Evolutionary conservation across 768 basidiomycete species (phyloP).

Genomic region (Harrya chromipes): DNA sequence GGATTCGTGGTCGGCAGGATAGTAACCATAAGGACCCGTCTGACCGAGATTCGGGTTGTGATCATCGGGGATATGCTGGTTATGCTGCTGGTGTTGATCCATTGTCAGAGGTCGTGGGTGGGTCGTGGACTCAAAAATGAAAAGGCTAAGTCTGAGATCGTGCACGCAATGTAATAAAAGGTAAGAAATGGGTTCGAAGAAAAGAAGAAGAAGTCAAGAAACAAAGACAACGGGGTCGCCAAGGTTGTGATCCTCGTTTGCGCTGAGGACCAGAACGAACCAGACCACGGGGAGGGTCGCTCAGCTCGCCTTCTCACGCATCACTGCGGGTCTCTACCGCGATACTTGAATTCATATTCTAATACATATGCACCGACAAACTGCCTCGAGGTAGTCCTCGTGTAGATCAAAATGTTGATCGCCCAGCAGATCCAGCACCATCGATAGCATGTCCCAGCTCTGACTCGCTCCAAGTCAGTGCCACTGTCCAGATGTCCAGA

Average conservation of each 20-base stretch:
- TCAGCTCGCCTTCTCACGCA: constrained; percentile 18
- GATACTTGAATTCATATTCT: no score
- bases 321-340: no score
- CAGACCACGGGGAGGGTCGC: constrained; percentile 13
- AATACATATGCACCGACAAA: no score
- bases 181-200: constrained; percentile 34
- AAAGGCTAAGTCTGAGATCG: constrained; percentile 33
- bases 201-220: constrained; percentile 34
- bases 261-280: constrained; percentile 13
- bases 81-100: constrained; percentile 41
- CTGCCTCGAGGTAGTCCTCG: constrained; percentile 25
- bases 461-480: no score
- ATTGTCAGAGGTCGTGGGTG: constrained; percentile 40
- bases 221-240: constrained; percentile 25
- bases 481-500: constrained; percentile 1
- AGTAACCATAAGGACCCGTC: constrained; percentile 47
- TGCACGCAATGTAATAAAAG: constrained; percentile 34
- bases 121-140: constrained; percentile 35
- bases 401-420: constrained; percentile 16
- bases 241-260: constrained; percentile 28
- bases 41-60: constrained; percentile 40
- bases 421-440: no score
- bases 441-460: no score
- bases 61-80: constrained; percentile 48
- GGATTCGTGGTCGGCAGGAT: constrained; percentile 52